A percentile compares a stretch with the other conserved stretches of the same genome.
phyloP scores from a whole-genome alignment of 2,329 filamentous ascomycete species.

The Alternaria ethzedia region DNA sequence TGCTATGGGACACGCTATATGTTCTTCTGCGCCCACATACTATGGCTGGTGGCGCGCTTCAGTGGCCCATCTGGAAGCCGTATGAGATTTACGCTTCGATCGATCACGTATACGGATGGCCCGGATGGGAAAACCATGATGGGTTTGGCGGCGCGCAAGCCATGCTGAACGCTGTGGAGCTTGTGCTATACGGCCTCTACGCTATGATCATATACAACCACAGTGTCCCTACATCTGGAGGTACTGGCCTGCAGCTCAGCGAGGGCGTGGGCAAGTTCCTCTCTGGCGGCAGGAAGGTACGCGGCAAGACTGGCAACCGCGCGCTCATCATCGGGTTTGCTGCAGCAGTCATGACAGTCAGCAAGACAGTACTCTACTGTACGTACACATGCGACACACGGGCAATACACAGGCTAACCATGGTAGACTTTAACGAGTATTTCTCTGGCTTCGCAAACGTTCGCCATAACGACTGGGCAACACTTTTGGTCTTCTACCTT shows the following conservation, averaged over 20 bases:
- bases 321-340: constrained; percentile 66
- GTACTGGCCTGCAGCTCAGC: constrained; percentile 48
- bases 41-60: constrained; percentile 77
- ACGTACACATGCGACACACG: constrained; percentile 37
- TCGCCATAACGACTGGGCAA: constrained; percentile 64
- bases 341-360: constrained; percentile 67
- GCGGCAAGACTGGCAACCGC: constrained; percentile 59
- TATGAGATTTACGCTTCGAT: constrained; percentile 82
- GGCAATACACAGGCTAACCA: constrained; percentile 11
- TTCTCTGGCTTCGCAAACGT: constrained; percentile 67
- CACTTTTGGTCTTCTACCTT: constrained; percentile 66
- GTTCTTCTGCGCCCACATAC: constrained; percentile 79
- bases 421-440: constrained; percentile 65
- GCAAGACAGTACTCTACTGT: constrained; percentile 74
- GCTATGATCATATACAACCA: constrained; percentile 60
- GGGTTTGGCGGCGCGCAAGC: constrained; percentile 83
- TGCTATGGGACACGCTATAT: constrained; percentile 82
- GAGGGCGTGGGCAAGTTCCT: constrained; percentile 53
- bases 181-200: constrained; percentile 68
- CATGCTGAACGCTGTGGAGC: constrained; percentile 72
- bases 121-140: constrained; percentile 67
- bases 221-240: constrained; percentile 43
- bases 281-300: constrained; percentile 58
- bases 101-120: constrained; percentile 82
- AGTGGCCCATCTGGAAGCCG: constrained; percentile 75